Evolutionary conservation across 257 asterid species (phyloP), one percentile per base, ranked within the genome.

Genomic region (Avicennia marina): DNA sequence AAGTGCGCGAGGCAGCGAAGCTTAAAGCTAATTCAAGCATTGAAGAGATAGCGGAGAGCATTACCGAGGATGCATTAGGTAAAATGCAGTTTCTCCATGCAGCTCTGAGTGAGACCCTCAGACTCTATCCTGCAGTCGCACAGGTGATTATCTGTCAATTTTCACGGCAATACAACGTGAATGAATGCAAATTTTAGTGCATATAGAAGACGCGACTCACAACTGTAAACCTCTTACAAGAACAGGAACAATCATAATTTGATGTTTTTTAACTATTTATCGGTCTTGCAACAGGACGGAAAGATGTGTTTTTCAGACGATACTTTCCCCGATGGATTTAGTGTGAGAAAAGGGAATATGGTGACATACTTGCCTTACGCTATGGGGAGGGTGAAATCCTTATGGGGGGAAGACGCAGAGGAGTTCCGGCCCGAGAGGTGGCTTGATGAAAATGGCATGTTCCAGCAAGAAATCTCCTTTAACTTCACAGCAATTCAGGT

Each of bases 321-420:
- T 33, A 73, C 75, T 7, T 65, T 79, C 21, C 90, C 94, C 0
- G 94, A 85, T 69, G 87, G 94, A 56, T 75, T 47, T 38, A 64
- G 84, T 31, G 66, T 85, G 50, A 72, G 68, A 73, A 81, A 77
- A 64, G 94, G 94, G 32, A 58, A 73, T 26, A 19, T 71, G 53
- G 70, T 85, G 11, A 26, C 69, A 0, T 79, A 75, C 55, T 54
- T 54, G 1, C 90, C 90, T 0, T 81, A 81, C 66, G 64, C 82
- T 2, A 85, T 85, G 94, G 94, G 94, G 0, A 81, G 94, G 66
- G 79, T 81, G 76, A 73, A 74, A 65, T 72, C 61, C 2, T 43
- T 85, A 32, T 85, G 90, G 90, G 90, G 90, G 4, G 87, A 85
- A 15, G 94, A 81, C 56, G 94, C 94, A 5, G 84, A 81, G 69